These are phyloP conservation scores for Aspergillus tamarii DNA, from an alignment of 2,329 filamentous ascomycete species.

Conservation along the genomic window DNA sequence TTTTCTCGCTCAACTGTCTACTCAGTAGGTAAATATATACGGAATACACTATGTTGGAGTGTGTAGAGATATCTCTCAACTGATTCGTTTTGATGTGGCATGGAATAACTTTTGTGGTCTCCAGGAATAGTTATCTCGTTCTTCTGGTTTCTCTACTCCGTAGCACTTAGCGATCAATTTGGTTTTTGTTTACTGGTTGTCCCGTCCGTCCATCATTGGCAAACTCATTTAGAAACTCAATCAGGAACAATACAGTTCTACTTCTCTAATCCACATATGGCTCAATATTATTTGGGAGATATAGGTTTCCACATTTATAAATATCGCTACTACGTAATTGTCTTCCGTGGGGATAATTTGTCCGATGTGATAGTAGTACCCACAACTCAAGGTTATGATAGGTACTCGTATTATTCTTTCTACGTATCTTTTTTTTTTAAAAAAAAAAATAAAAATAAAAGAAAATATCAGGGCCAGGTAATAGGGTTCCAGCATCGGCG, in stretches of 20 bases:
- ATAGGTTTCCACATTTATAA: conserved; percentile 1
- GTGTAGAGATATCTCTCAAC: background rate
- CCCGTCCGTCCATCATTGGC: background rate
- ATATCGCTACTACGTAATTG: background rate
- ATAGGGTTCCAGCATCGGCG: background rate
- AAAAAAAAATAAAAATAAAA: no score
- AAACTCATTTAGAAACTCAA: background rate
- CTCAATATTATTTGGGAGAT: background rate
- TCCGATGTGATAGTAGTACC: background rate
- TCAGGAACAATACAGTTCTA: background rate
- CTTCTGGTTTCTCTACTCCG: no score
- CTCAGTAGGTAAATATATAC: background rate
- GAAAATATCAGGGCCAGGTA: no score
- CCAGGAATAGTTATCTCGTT: background rate
- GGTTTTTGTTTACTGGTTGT: background rate
- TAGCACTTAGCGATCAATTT: no score
- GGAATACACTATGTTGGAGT: background rate
- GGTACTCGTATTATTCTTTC: background rate
- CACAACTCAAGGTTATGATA: background rate
- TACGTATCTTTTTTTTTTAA: background rate
- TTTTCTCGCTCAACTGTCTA: background rate
- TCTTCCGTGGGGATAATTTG: background rate
- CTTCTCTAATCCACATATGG: background rate
- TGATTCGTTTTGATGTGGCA: background rate
- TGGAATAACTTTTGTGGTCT: background rate